phyloP scores from a whole-genome alignment of 1,284 basidiomycete genomes.

The Rhodotorula sp. region DNA sequence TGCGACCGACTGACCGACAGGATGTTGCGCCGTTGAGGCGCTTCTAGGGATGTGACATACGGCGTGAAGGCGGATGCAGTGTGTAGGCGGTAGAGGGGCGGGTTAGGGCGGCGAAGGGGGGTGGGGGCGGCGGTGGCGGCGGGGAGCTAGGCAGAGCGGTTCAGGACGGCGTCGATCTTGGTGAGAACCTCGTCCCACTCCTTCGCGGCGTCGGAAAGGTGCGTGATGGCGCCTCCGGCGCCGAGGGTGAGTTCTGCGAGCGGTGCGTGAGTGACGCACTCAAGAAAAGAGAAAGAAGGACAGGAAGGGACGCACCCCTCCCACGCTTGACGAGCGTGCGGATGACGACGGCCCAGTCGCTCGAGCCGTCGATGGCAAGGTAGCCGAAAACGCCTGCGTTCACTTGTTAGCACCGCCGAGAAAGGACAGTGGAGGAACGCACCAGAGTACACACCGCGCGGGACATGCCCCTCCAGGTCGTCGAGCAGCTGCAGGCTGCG shows the following conservation, averaged over 20 bases:
- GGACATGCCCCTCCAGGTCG: conserved; percentile 67
- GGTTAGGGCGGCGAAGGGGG: neutral
- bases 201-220: conserved; percentile 76
- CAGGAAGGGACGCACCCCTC: conserved; percentile 45
- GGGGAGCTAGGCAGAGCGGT: neutral
- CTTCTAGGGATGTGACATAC: neutral
- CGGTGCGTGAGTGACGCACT: no score
- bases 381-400: conserved; percentile 75
- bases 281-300: neutral
- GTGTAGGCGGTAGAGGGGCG: neutral
- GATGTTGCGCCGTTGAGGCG: neutral
- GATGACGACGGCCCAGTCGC: conserved; percentile 88
- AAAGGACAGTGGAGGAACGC: neutral
- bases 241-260: conserved; percentile 61
- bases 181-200: conserved; percentile 95
- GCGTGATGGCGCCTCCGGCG: conserved; percentile 94
- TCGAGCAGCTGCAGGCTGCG: conserved; percentile 89
- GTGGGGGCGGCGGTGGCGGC: no score
- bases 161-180: conserved; percentile 62
- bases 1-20: neutral
- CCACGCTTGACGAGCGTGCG: conserved; percentile 84
- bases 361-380: conserved; percentile 82
- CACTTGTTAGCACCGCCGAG: neutral
- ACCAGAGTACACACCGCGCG: conserved; percentile 82
- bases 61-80: no score